Evolutionary conservation across 805 yeast genomes (phyloP), one percentile per base, ranked within the genome.

Genomic region (Metschnikowia hibisci): DNA sequence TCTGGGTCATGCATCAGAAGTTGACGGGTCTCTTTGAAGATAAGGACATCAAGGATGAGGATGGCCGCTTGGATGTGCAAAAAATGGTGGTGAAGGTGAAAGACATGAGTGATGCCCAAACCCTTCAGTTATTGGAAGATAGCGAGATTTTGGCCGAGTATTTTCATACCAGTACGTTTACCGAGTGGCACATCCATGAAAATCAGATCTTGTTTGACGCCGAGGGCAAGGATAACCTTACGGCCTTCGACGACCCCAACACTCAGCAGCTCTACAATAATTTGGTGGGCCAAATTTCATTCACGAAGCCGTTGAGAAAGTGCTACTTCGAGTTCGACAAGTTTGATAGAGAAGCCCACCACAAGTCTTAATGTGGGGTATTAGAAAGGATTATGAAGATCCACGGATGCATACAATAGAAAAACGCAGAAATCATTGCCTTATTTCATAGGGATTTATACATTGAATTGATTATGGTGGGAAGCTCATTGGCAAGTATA

Each of bases 101-200:
- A 15, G 52, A 51, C 20, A 57, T 64, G 58, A 40, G 50, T 9
- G 68, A 65, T 38, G 57, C 50, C 28, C 55, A 63, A 32, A 39
- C 51, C 2, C 41, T 56, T 13, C 32, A 44, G 26, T 50, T 64
- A 20, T 46, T 63, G 16, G 44, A 50, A 9, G 61, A 60, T 32
- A 56, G 55, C 6, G 41, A 45, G 31, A 27, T 57, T 6, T 46
- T 57, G 39, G 34, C 42, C 6, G 62, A 61, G 29, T 61, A 58
- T 41, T 56, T 51, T 36, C 46, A 53, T 18, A 54, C 62, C 12
- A 39, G 44, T 14, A 32, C 42, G 10, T 34, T 41, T 32, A 54
- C 57, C 10, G 53, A 46, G 2, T 48, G 53, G 47, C 63, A 61
- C 42, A 23, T 30, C 11, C 32, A 44, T 12, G 66, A 62, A 38